phyloP scores from a whole-genome alignment of 2,329 filamentous ascomycete genomes.

The Periglandula ipomoeae region DNA sequence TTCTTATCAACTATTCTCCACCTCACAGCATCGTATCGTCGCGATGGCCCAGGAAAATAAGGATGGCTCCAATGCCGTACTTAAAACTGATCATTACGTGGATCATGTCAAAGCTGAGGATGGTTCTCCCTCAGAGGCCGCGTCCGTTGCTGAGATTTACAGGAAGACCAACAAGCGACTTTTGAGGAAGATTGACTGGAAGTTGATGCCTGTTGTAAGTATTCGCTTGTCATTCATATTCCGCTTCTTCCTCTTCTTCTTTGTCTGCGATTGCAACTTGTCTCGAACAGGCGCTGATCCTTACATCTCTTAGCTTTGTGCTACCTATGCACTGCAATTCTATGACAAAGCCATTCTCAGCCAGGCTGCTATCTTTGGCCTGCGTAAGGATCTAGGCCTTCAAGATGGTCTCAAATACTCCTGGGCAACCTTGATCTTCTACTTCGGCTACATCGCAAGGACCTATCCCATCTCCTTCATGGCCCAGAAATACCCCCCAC shows the following conservation, averaged over 20 bases:
- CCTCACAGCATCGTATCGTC: background rate
- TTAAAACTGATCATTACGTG: background rate
- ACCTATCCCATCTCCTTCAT: constrained; percentile 25
- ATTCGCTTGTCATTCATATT: no score
- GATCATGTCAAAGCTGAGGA: background rate
- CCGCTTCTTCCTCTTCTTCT: no score
- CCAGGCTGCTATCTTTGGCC: constrained; percentile 4
- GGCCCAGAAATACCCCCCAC: constrained; percentile 20
- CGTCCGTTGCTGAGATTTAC: background rate
- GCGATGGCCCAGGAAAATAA: background rate
- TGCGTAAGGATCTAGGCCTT: constrained; percentile 5
- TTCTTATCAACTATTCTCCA: no score
- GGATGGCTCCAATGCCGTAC: background rate
- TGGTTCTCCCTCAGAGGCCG: background rate
- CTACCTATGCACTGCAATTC: constrained; percentile 9
- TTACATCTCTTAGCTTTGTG: no score
- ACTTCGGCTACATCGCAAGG: constrained; percentile 33
- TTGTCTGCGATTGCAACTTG: no score
- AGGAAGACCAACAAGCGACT: constrained; percentile 1
- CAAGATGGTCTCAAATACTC: constrained; percentile 6
- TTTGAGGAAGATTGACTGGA: constrained; percentile 23
- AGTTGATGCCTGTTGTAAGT: constrained; percentile 12
- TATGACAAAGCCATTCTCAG: constrained; percentile 11
- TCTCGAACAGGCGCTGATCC: no score
- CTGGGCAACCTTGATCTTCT: constrained; percentile 30